Percentiles rank a stretch among this genome's conserved stretches.
Conservation (phyloP, 2,329 filamentous ascomycete genomes). For the Erysiphe pulchra region DNA sequence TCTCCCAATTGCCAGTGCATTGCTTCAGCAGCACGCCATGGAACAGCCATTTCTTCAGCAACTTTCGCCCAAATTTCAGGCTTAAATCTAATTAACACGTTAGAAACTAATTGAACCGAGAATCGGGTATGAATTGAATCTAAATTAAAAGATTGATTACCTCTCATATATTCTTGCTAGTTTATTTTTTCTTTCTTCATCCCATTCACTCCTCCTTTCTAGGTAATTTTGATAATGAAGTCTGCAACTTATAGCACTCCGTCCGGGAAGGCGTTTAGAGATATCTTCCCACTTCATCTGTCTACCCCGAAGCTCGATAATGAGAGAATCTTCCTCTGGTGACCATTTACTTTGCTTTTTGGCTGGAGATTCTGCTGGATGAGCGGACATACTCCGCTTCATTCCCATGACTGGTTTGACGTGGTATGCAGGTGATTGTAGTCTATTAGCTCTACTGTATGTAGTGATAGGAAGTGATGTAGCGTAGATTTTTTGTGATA, state of each 20-base stretch:
- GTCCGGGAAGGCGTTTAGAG: slow-evolving; percentile 65
- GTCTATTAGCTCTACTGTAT: slow-evolving; percentile 7
- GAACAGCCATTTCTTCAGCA: slow-evolving; percentile 80
- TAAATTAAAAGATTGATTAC: slow-evolving; percentile 21
- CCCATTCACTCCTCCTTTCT: slow-evolving; percentile 80
- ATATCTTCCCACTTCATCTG: slow-evolving; percentile 99
- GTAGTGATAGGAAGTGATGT: slow-evolving; percentile 9
- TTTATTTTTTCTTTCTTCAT: slow-evolving; percentile 94
- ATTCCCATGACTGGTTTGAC: slow-evolving; percentile 5
- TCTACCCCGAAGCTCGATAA: slow-evolving; percentile 69
- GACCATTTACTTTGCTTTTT: slow-evolving; percentile 98
- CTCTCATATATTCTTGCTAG: slow-evolving; percentile 83
- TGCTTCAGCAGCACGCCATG: slow-evolving; percentile 84
- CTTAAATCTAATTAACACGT: slow-evolving; percentile 46
- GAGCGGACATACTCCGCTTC: slow-evolving; percentile 27
- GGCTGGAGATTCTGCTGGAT: slow-evolving; percentile 40
- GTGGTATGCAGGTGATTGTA: slow-evolving; percentile 8
- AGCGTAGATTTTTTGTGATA: slow-evolving; percentile 15
- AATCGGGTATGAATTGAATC: neutral
- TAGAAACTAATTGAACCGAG: neutral
- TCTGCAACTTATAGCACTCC: slow-evolving; percentile 82
- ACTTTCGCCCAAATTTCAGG: slow-evolving; percentile 95
- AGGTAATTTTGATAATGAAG: slow-evolving; percentile 95
- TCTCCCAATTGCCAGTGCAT: slow-evolving; percentile 98
- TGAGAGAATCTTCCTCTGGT: slow-evolving; percentile 71